These are phyloP conservation scores for Clathrospora elynae DNA, from an alignment of 2,329 filamentous ascomycete genomes.

Conservation along the genomic window DNA sequence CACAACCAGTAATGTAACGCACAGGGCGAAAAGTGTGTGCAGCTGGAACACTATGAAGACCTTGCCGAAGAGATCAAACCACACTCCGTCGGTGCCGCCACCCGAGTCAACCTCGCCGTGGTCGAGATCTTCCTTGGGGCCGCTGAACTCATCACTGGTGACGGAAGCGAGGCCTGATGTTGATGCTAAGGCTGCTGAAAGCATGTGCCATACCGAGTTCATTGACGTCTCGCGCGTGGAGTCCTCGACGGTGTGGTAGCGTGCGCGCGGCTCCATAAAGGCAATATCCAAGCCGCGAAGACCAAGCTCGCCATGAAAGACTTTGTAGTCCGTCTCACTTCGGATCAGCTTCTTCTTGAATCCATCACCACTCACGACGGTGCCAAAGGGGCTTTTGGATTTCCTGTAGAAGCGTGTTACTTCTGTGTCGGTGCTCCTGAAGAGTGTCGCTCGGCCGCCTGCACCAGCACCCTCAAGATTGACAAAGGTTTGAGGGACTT, in stretches of 20 bases:
- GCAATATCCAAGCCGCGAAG: conserved; percentile 89
- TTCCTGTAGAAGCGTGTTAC: conserved; percentile 78
- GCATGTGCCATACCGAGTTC: conserved; percentile 87
- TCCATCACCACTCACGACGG: conserved; percentile 79
- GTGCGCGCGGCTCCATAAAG: conserved; percentile 82
- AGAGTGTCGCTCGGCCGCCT: conserved; percentile 83
- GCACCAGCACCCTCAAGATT: conserved; percentile 96
- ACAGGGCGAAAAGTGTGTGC: conserved; percentile 84
- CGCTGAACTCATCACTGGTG: conserved; percentile 68
- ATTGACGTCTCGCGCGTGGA: conserved; percentile 77
- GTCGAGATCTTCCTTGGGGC: conserved; percentile 58
- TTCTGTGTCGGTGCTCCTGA: conserved; percentile 85
- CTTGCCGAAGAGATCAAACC: conserved; percentile 90
- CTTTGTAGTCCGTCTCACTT: conserved; percentile 87
- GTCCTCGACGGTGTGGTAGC: conserved; percentile 92
- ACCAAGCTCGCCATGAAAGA: conserved; percentile 78
- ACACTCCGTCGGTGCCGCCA: conserved; percentile 72
- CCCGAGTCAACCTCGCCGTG: conserved; percentile 69
- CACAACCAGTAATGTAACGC: conserved; percentile 79
- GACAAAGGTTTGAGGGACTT: conserved; percentile 83
- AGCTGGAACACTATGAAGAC: conserved; percentile 79
- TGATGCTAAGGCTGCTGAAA: conserved; percentile 79
- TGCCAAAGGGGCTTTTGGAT: conserved; percentile 78
- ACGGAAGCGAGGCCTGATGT: conserved; percentile 72
- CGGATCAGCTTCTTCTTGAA: conserved; percentile 79